phyloP scores from a whole-genome alignment of 2,329 filamentous ascomycete species.

The Sclerotinia trifoliorum region DNA sequence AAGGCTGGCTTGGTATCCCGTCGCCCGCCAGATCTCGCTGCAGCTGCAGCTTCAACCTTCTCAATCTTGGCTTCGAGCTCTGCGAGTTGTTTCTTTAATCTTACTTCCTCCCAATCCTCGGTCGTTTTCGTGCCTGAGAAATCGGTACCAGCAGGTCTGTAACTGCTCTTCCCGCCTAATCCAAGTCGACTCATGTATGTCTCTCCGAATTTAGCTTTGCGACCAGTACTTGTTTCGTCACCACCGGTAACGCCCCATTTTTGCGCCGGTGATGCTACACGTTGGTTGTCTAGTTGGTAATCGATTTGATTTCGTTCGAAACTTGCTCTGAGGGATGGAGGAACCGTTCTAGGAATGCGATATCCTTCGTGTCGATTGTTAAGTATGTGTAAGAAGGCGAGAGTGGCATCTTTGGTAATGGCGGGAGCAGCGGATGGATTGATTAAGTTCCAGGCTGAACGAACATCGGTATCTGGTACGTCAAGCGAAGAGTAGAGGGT shows the following conservation, averaged over 20 bases:
- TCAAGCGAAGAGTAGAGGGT: constrained; percentile 82
- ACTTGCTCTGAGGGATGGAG: constrained; percentile 82
- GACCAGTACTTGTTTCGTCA: constrained; percentile 77
- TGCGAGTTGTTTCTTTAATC: constrained; percentile 85
- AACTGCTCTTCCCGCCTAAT: constrained; percentile 69
- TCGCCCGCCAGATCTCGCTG: constrained; percentile 61
- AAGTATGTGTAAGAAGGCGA: constrained; percentile 94
- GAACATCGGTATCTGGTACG: constrained; percentile 73
- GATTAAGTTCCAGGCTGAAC: constrained; percentile 94
- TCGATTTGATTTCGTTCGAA: constrained; percentile 97
- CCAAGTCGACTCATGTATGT: constrained; percentile 91
- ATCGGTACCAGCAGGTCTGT: constrained; percentile 83
- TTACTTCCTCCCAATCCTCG: constrained; percentile 94
- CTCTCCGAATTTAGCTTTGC: constrained; percentile 96
- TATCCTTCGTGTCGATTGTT: constrained; percentile 94
- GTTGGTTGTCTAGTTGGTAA: constrained; percentile 82
- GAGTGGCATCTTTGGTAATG: constrained; percentile 91
- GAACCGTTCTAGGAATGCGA: constrained; percentile 87
- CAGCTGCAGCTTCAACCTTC: constrained; percentile 72
- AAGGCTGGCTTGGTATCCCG: constrained; percentile 82
- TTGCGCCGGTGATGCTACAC: constrained; percentile 59
- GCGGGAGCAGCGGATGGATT: constrained; percentile 81
- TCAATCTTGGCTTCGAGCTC: constrained; percentile 88
- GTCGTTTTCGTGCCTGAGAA: constrained; percentile 83
- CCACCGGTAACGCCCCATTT: constrained; percentile 78